phyloP scores from a whole-genome alignment of 768 basidiomycete species.

The Strobilomyces echinocephalus region DNA sequence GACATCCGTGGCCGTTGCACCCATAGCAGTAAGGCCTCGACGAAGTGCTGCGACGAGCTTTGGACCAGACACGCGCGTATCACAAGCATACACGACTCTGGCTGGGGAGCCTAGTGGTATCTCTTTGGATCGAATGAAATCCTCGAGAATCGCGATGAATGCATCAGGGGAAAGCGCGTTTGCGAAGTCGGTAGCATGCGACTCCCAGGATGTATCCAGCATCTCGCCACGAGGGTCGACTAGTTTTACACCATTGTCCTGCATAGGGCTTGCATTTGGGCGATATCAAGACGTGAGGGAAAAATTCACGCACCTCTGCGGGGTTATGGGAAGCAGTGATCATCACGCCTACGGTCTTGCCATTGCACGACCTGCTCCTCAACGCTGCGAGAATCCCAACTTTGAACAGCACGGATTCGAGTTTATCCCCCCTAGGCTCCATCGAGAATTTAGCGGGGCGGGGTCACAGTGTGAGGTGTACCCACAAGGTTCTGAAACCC shows the following conservation, averaged over 20 bases:
- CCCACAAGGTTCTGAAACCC: slow-evolving; percentile 88
- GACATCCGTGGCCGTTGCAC: slow-evolving; percentile 63
- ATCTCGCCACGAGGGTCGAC: slow-evolving; percentile 98
- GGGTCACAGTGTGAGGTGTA: slow-evolving; percentile 12
- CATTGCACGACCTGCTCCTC: slow-evolving; percentile 86
- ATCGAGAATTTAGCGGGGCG: slow-evolving; percentile 6
- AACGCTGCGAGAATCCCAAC: slow-evolving; percentile 87
- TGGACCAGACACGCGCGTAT: slow-evolving; percentile 87
- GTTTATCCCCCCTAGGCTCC: slow-evolving; percentile 50
- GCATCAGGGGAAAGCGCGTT: slow-evolving; percentile 74
- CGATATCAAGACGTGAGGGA: background rate
- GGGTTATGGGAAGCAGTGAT: slow-evolving; percentile 99
- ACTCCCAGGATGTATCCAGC: slow-evolving; percentile 92
- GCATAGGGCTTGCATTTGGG: slow-evolving; percentile 8
- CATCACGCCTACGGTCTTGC: slow-evolving; percentile 95
- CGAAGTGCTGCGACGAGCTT: slow-evolving; percentile 71
- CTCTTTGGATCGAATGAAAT: slow-evolving; percentile 56
- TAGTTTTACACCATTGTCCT: slow-evolving; percentile 99
- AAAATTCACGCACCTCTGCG: slow-evolving; percentile 59
- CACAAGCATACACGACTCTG: slow-evolving; percentile 83
- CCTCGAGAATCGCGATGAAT: slow-evolving; percentile 61
- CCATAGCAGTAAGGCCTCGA: slow-evolving; percentile 75
- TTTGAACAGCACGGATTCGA: slow-evolving; percentile 92
- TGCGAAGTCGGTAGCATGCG: slow-evolving; percentile 78
- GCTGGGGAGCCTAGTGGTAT: slow-evolving; percentile 80